These are phyloP conservation scores for Polygonum maritimum DNA, from an alignment of 148 eudicot species.

Conservation along the genomic window DNA sequence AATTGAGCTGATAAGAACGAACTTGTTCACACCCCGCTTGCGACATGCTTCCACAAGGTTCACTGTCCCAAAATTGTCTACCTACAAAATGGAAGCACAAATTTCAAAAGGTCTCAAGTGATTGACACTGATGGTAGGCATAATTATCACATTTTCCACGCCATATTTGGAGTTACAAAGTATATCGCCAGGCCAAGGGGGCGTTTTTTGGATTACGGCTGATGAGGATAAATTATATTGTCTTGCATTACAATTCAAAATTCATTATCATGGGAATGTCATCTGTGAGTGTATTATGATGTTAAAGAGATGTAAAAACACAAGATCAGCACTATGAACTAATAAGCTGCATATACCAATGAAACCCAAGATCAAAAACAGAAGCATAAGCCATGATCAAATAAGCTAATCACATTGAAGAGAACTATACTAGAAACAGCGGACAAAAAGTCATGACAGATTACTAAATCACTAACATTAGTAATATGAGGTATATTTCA, in stretches of 20 bases:
- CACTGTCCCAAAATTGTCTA: conserved; percentile 82
- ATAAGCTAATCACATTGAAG: neutral
- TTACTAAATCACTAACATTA: too few relatives aligned
- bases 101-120: neutral
- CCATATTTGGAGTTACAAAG: too few relatives aligned
- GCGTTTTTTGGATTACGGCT: too few relatives aligned
- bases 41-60: conserved; percentile 93
- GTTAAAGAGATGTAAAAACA: too few relatives aligned
- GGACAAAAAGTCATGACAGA: neutral
- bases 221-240: too few relatives aligned
- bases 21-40: conserved; percentile 59
- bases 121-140: too few relatives aligned
- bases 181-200: too few relatives aligned
- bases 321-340: too few relatives aligned
- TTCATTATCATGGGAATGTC: too few relatives aligned
- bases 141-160: too few relatives aligned
- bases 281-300: too few relatives aligned
- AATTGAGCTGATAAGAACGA: conserved; percentile 75
- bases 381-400: neutral
- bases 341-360: neutral
- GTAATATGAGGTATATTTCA: neutral
- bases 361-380: neutral
- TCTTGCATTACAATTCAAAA: too few relatives aligned
- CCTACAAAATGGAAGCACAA: conserved; percentile 27
- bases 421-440: neutral